Base-by-base conservation (phyloP, 2,329 filamentous ascomycete genomes). In the Fusarium sp. region DNA sequence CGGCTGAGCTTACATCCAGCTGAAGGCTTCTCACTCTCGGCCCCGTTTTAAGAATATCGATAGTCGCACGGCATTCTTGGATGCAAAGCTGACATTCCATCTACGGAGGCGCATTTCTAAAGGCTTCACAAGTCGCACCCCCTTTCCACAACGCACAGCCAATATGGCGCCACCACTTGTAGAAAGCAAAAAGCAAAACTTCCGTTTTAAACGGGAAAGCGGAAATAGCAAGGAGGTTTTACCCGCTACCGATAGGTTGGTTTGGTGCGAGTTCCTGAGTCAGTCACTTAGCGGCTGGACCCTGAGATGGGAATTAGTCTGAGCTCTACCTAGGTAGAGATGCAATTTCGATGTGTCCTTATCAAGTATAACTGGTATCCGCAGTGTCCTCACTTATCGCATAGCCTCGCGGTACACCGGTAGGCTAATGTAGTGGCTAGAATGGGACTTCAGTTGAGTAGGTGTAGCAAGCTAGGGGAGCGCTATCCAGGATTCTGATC, bases 11-110 rank as follows among this genome's bases (percentile, higher is more conserved):
- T 37, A 34, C 30, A 13, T 37, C 44, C 42, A 52, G 48, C 56
- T 44, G 48, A 51, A 34, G n/a, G 49, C 11, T 37, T 61, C 49
- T 43, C 25, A 23, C n/a, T 42, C 19, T 50, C 23, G 9, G 23
- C 67, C 67, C 67, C 67, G 62, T 59, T 69, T 70, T 19, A 70
- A 49, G 58, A 30, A 69, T 69, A 61, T 42, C 30, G 16, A 39
- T 7, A n/a, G 18, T 28, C 46, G 21, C 23, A 31, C 28, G 34
- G 19, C n/a, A 31, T n/a, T 41, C 16, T 41, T 23, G 30, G 18
- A 21, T 58, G n/a, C n/a, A n/a, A 23, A 42, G 28, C 57, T 56
- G 26, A 60, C 42, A 34, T 48, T 26, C 28, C 39, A 25, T 23
- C 19, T 45, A 39, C 43, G 43, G 37, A 56, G 57, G 50, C 50